Base-by-base conservation (phyloP, 257 asterid genomes). In the Solanum medicagineum region DNA sequence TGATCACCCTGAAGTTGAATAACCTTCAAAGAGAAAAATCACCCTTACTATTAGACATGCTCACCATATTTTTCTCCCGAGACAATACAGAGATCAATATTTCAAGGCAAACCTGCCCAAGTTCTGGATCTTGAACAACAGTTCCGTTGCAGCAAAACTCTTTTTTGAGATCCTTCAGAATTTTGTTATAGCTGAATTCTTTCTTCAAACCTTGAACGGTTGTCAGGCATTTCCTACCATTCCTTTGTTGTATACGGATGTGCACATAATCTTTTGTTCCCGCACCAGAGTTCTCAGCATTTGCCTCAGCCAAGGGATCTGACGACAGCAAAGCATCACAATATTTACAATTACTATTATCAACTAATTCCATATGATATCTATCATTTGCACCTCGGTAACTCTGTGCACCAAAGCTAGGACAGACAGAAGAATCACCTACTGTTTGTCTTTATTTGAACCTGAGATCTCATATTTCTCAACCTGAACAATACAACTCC, bases 111-210 rank as follows among this genome's bases (percentile, higher is more conserved):
- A 93, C 97, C 94, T 94, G 97, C 86, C 98, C 98, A 88, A 94
- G 85, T 90, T 94, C 98, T 6, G 97, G 93, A 85, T 93, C 97
- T 85, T 94, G 96, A 77, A 94, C 96, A 80, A 94, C 98, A 49
- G 98, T 94, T 36, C 98, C 98, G 91, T 94, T 94, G 93, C 98
- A 94, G 93, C 98, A 94, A 86, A 93, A 93, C 74, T 94, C 95
- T 87, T 93, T 93, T 91, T 93, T 94, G 22, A 93, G 94, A 89
- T 93, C 98, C 90, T 94, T 94, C 14, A 89, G 87, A 29, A 89
- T 90, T 77, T 85, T 90, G 79, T 87, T 90, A 20, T 90, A 90
- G 88, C 92, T 90, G 80, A 86, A 90, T 88, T 90, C 92, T 60
- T 90, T 89, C 81, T 90, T 91, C 89, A 91, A 86, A 65, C 93